A percentile compares a stretch with the other conserved stretches of the same genome.
These are phyloP conservation scores for Lepidium didymum DNA, from an alignment of 345 rosid genomes.

Conservation along the genomic window DNA sequence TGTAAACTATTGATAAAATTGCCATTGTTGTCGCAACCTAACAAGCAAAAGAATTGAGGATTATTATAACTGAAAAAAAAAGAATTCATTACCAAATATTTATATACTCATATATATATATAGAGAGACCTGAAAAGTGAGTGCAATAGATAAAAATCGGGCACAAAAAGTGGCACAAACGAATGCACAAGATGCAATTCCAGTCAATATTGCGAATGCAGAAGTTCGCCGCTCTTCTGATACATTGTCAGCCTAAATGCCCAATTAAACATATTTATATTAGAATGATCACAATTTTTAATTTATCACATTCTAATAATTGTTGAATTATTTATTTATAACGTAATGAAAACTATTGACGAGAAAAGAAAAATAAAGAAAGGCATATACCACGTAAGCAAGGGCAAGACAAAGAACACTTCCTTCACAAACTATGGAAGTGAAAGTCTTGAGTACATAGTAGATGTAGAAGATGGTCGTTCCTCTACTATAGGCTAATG, in stretches of 20 bases:
- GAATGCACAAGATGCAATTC: slow-evolving; percentile 69
- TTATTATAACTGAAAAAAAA: background rate
- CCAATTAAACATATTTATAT: too few relatives aligned
- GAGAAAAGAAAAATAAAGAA: background rate
- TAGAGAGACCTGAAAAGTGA: slow-evolving; percentile 59
- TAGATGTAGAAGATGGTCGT: slow-evolving; percentile 58
- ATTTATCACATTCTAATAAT: too few relatives aligned
- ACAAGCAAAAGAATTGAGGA: background rate
- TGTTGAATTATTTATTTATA: too few relatives aligned
- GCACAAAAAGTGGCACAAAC: slow-evolving; percentile 67
- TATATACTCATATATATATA: background rate
- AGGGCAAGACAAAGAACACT: slow-evolving; percentile 75
- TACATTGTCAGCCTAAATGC: slow-evolving; percentile 64
- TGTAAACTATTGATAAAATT: slow-evolving; percentile 43
- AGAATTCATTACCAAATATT: background rate
- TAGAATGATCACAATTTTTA: too few relatives aligned
- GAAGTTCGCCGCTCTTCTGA: slow-evolving; percentile 54
- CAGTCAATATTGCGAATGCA: slow-evolving; percentile 64
- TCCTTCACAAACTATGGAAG: slow-evolving; percentile 74
- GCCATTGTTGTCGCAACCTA: slow-evolving; percentile 55
- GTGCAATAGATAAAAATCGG: slow-evolving; percentile 73
- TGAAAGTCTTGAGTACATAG: slow-evolving; percentile 56
- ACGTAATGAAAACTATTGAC: background rate
- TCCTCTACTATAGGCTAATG: slow-evolving; percentile 69
- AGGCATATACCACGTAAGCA: slow-evolving; percentile 64